A percentile compares a stretch with the other conserved stretches of the same genome.
phyloP scores from a whole-genome alignment of 352 stramenopile species.

The Phytophthora pistaciae region DNA sequence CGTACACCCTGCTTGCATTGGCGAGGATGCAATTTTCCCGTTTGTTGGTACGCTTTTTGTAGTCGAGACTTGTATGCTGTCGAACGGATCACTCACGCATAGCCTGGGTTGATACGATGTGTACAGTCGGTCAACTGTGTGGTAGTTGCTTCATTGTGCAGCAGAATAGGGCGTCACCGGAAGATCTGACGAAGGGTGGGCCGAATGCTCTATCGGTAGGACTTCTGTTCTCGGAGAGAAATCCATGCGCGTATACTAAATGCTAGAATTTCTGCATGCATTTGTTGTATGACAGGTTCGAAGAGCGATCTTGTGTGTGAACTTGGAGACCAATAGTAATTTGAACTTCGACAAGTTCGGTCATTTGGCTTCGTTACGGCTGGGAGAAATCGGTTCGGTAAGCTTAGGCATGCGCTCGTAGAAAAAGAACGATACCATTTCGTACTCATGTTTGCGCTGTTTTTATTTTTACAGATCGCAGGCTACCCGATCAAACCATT shows the following conservation, averaged over 20 bases:
- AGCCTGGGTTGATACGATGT: neutral
- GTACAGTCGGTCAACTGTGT: constrained; percentile 69
- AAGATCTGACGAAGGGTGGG: constrained; percentile 77
- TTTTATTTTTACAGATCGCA: constrained; percentile 50
- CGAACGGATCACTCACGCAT: neutral
- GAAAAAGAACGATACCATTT: neutral
- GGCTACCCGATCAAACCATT: constrained; percentile 87
- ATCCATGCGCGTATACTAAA: constrained; percentile 1
- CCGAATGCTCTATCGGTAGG: constrained; percentile 60
- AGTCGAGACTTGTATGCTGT: neutral
- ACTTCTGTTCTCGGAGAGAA: neutral
- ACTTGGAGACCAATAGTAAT: constrained; percentile 71
- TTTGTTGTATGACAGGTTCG: constrained; percentile 48
- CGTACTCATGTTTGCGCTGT: constrained; percentile 13
- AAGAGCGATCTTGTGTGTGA: constrained; percentile 75
- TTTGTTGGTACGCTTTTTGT: constrained; percentile 48
- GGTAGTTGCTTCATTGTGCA: constrained; percentile 80
- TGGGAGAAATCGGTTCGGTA: constrained; percentile 76
- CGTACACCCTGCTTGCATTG: constrained; percentile 67
- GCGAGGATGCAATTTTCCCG: constrained; percentile 63
- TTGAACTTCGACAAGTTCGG: constrained; percentile 84
- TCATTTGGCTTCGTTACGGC: constrained; percentile 72
- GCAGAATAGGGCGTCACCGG: constrained; percentile 71
- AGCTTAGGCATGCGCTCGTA: neutral
- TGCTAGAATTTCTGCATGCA: neutral